phyloP scores from a whole-genome alignment of 108 stramenopile species.

The Pinguiococcus pyrenoidosus region DNA sequence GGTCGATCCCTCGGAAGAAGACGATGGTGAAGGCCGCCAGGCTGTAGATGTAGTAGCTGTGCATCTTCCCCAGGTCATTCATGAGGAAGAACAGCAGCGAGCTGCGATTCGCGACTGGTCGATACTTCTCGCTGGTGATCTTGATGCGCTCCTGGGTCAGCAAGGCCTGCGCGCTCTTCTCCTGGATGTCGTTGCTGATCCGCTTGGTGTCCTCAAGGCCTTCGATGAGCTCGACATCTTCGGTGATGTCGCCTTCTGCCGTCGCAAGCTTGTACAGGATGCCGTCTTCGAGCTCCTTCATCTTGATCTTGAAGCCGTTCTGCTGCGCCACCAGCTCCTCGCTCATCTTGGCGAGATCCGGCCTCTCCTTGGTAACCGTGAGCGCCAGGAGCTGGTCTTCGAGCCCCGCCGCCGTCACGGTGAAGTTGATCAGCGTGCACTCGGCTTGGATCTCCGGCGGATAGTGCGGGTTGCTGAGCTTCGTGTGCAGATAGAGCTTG shows the following conservation, averaged over 20 bases:
- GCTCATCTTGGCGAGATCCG: conserved; percentile 48
- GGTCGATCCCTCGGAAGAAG: conserved; percentile 57
- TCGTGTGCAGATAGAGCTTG: conserved; percentile 62
- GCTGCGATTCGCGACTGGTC: conserved; percentile 55
- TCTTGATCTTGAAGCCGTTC: conserved; percentile 63
- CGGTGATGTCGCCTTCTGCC: conserved; percentile 58
- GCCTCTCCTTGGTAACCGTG: conserved; percentile 57
- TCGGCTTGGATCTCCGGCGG: conserved; percentile 72
- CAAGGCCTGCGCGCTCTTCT: conserved; percentile 39
- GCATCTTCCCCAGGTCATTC: conserved; percentile 59
- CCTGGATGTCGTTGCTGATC: conserved; percentile 51
- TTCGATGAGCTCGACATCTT: conserved; percentile 56
- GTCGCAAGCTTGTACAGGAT: conserved; percentile 56
- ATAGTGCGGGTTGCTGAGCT: conserved; percentile 58
- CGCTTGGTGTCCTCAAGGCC: conserved; percentile 58
- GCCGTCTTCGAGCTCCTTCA: conserved; percentile 66
- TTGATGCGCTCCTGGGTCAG: conserved; percentile 46
- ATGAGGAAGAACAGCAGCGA: conserved; percentile 62
- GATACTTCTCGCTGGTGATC: conserved; percentile 53
- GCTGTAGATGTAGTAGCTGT: conserved; percentile 65
- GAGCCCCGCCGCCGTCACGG: conserved; percentile 53
- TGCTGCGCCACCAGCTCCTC: conserved; percentile 53
- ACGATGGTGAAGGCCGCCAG: conserved; percentile 60
- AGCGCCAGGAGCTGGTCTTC: conserved; percentile 62
- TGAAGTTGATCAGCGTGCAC: conserved; percentile 62